Percentiles rank a stretch among this genome's conserved stretches.
phyloP scores from a whole-genome alignment of 208 protist genomes.

The Acanthamoeba sp. region DNA sequence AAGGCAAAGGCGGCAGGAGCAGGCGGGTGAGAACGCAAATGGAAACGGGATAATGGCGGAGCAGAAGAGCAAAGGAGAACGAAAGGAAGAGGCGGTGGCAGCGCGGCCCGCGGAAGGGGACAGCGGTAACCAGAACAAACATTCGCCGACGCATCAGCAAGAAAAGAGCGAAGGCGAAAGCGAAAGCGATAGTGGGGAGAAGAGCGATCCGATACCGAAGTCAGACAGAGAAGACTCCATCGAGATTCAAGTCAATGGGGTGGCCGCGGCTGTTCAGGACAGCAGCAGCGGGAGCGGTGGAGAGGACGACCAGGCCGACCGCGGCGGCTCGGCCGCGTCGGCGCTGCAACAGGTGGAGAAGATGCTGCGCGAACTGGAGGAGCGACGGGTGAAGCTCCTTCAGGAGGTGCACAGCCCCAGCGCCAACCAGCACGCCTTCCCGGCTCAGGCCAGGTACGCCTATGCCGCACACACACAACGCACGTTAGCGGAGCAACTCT shows the following conservation, averaged over 20 bases:
- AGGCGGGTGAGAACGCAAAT: neutral
- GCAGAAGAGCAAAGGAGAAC: neutral
- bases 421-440: neutral
- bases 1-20: neutral
- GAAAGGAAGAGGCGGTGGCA: neutral
- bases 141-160: neutral
- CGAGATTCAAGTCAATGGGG: neutral
- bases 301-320: neutral
- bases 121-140: neutral
- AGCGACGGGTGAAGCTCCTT: slow-evolving; percentile 15
- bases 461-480: no score
- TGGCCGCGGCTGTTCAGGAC: neutral
- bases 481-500: no score
- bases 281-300: no score
- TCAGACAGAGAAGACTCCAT: neutral
- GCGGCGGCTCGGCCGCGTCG: neutral
- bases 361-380: slow-evolving; percentile 55
- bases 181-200: neutral
- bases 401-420: neutral
- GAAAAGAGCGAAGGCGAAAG: neutral
- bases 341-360: slow-evolving; percentile 6
- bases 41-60: neutral
- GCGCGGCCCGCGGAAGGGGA: neutral
- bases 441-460: no score
- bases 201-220: neutral